These are phyloP conservation scores for Teunomyces stri DNA, from an alignment of 805 yeast species.

Conservation along the genomic window DNA sequence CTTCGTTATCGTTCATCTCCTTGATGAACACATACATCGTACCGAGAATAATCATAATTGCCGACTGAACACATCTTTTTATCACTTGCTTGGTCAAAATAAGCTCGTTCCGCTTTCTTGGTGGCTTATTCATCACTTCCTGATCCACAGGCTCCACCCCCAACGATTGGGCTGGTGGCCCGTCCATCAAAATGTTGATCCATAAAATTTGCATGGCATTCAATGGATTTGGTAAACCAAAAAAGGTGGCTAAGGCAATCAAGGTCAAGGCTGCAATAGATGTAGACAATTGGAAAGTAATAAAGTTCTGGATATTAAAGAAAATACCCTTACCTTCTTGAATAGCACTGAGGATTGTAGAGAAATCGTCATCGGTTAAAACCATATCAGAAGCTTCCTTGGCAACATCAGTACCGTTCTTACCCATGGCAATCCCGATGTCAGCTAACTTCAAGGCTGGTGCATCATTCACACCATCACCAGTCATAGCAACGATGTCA, in stretches of 20 bases:
- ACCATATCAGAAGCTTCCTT: slow-evolving; percentile 99
- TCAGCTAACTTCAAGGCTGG: slow-evolving; percentile 97
- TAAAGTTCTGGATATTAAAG: slow-evolving; percentile 89
- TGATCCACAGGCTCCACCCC: slow-evolving; percentile 98
- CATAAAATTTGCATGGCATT: slow-evolving; percentile 98
- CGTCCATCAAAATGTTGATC: slow-evolving; percentile 98
- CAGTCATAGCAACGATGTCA: slow-evolving; percentile 98
- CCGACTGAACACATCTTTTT: slow-evolving; percentile 72
- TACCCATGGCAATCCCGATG: slow-evolving; percentile 92
- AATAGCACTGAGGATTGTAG: slow-evolving; percentile 82
- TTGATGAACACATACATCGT: slow-evolving; percentile 82
- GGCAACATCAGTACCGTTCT: slow-evolving; percentile 96
- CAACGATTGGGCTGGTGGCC: slow-evolving; percentile 96
- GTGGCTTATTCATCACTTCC: slow-evolving; percentile 95
- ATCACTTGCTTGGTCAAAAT: slow-evolving; percentile 72
- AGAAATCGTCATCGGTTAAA: slow-evolving; percentile 92
- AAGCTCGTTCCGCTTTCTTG: slow-evolving; percentile 82
- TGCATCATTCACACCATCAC: slow-evolving; percentile 98
- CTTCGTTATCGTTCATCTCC: slow-evolving; percentile 80
- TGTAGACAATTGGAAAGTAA: slow-evolving; percentile 93
- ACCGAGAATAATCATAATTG: slow-evolving; percentile 74
- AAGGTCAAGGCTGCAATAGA: slow-evolving; percentile 91
- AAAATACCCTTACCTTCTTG: slow-evolving; percentile 95
- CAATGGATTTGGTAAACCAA: slow-evolving; percentile 88
- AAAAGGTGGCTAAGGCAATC: slow-evolving; percentile 82